Evolutionary conservation across 2,329 filamentous ascomycete genomes (phyloP).

Genomic region (Magnaporthiopsis rhizophila): DNA sequence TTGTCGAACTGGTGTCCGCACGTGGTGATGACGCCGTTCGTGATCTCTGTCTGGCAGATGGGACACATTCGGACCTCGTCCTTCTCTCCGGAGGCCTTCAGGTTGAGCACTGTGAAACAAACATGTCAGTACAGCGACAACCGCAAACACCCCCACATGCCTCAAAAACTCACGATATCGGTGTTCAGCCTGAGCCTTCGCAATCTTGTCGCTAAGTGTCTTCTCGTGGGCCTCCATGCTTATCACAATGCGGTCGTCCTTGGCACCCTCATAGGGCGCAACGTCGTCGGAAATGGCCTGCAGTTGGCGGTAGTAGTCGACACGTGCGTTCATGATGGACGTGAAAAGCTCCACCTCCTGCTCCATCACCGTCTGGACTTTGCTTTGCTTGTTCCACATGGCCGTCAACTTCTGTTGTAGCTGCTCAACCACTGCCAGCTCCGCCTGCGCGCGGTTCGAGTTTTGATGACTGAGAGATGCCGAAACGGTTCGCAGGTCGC

Average conservation of each 20-base stretch:
- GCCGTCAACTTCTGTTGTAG: slow-evolving; percentile 46
- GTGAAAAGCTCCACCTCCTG: slow-evolving; percentile 71
- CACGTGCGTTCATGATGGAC: slow-evolving; percentile 70
- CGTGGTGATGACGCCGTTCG: slow-evolving; percentile 71
- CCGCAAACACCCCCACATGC: neutral
- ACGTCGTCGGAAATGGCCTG: slow-evolving; percentile 89
- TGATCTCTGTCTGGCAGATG: slow-evolving; percentile 74
- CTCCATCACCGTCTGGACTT: slow-evolving; percentile 41
- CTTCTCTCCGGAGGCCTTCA: slow-evolving; percentile 51
- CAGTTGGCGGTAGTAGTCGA: slow-evolving; percentile 86
- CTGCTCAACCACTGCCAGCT: slow-evolving; percentile 58
- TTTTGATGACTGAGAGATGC: neutral
- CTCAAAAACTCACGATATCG: slow-evolving; percentile 51
- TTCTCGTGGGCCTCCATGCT: slow-evolving; percentile 37
- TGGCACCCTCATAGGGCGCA: slow-evolving; percentile 59
- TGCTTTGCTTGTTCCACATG: slow-evolving; percentile 34
- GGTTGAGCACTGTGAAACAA: slow-evolving; percentile 37
- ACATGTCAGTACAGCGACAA: slow-evolving; percentile 11
- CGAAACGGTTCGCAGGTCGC: slow-evolving; percentile 58
- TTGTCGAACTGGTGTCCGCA: slow-evolving; percentile 93
- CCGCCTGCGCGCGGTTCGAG: slow-evolving; percentile 44
- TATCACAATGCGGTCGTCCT: slow-evolving; percentile 42
- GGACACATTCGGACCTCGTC: slow-evolving; percentile 66
- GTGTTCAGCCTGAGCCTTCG: slow-evolving; percentile 60
- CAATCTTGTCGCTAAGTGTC: slow-evolving; percentile 48